phyloP scores from a whole-genome alignment of 2,329 filamentous ascomycete genomes.

The Nigrospora sphaerica region DNA sequence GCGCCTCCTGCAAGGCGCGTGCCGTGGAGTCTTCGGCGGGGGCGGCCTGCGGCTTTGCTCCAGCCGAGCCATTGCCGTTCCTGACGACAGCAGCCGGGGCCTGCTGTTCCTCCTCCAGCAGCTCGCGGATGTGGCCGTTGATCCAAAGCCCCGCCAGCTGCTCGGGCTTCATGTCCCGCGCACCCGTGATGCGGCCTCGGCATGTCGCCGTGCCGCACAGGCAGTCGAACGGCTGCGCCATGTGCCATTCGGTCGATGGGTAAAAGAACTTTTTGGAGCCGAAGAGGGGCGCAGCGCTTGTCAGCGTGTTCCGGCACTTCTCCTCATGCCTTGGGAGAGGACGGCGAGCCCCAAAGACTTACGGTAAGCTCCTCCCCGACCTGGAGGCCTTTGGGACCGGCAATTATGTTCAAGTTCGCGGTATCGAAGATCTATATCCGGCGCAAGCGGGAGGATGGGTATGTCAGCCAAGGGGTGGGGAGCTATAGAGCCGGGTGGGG shows the following conservation, averaged over 20 bases:
- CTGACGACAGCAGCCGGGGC: constrained; percentile 8
- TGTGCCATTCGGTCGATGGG: constrained; percentile 66
- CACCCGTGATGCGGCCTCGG: constrained; percentile 55
- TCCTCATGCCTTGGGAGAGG: no score
- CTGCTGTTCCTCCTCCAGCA: constrained; percentile 41
- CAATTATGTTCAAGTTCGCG: constrained; percentile 47
- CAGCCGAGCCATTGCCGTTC: constrained; percentile 9
- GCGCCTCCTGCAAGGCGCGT: constrained; percentile 32
- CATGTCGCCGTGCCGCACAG: constrained; percentile 51
- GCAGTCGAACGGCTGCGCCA: constrained; percentile 66
- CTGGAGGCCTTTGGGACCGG: constrained; percentile 46
- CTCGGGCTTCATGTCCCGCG: constrained; percentile 47
- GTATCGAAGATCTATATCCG: constrained; percentile 51
- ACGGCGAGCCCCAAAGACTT: constrained; percentile 2
- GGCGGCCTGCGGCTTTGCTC: neutral
- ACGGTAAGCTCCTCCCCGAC: constrained; percentile 53
- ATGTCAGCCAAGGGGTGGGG: neutral
- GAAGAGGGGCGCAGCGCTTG: neutral
- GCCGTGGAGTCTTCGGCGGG: constrained; percentile 28
- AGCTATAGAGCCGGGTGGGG: neutral
- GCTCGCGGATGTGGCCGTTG: constrained; percentile 52
- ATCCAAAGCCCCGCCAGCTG: constrained; percentile 54
- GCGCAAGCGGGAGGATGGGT: neutral
- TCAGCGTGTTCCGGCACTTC: no score
- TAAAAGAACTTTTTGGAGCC: constrained; percentile 55